phyloP scores from a whole-genome alignment of 495 filamentous ascomycete species.

The Clohesyomyces aquaticus region DNA sequence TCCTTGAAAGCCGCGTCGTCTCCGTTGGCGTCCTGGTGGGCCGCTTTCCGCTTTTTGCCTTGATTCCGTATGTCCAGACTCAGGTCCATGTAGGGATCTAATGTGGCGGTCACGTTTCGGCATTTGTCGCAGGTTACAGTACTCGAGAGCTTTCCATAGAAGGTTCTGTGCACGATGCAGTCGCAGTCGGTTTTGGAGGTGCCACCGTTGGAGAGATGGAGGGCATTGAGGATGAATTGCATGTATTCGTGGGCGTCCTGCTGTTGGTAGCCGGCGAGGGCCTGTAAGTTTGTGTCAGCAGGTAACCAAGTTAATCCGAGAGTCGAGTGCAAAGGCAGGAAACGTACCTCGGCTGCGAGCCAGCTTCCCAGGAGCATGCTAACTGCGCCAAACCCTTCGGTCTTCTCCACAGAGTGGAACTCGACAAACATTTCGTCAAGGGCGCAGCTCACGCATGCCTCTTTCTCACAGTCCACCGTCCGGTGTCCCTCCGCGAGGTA shows the following conservation, averaged over 20 bases:
- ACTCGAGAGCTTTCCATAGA: conserved; percentile 84
- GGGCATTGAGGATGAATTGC: conserved; percentile 84
- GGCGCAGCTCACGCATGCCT: conserved; percentile 80
- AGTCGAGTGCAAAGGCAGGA: not conserved
- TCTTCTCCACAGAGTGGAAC: conserved; percentile 78
- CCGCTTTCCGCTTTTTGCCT: conserved; percentile 57
- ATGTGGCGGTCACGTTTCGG: conserved; percentile 71
- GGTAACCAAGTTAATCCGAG: not conserved
- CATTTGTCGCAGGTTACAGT: conserved; percentile 87
- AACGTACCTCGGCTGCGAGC: conserved; percentile 64
- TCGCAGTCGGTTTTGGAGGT: conserved; percentile 59
- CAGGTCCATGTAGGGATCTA: conserved; percentile 85
- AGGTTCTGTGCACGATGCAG: conserved; percentile 87
- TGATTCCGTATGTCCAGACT: conserved; percentile 75
- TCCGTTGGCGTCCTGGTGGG: conserved; percentile 34
- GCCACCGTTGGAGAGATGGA: conserved; percentile 67
- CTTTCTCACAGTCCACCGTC: conserved; percentile 63
- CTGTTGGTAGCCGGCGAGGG: conserved; percentile 87
- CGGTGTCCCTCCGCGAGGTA: conserved; percentile 86
- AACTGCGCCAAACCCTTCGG: conserved; percentile 80
- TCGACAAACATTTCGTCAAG: conserved; percentile 91
- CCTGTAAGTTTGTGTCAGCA: conserved; percentile 48
- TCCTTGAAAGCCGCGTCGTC: conserved; percentile 29
- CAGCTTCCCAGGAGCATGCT: conserved; percentile 79
- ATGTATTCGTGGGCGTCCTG: conserved; percentile 97